Percentiles rank a stretch among this genome's conserved stretches.
These are phyloP conservation scores for Cephalotrichum gorgonifer DNA, from an alignment of 2,329 filamentous ascomycete genomes.

Conservation along the genomic window DNA sequence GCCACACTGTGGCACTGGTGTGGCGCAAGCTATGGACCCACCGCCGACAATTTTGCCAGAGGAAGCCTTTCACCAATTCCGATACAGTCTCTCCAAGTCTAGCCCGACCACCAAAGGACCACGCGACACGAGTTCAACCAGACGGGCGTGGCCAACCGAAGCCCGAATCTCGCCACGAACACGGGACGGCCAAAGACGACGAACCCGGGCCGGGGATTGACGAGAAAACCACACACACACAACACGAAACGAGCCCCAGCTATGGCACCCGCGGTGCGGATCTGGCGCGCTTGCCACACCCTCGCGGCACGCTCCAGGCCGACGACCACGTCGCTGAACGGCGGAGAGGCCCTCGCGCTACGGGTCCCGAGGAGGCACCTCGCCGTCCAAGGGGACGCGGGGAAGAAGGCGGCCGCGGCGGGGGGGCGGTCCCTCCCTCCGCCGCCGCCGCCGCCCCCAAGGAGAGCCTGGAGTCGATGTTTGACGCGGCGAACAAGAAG, in stretches of 20 bases:
- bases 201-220: not conserved
- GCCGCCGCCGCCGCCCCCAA: too few species aligned
- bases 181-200: too few species aligned
- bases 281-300: slow-evolving; percentile 32
- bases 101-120: not conserved
- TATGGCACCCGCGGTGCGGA: slow-evolving; percentile 48
- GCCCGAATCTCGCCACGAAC: not conserved
- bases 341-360: slow-evolving; percentile 14
- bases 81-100: not conserved
- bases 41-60: slow-evolving; percentile 4
- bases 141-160: not conserved
- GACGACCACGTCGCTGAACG: slow-evolving; percentile 12
- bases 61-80: not conserved
- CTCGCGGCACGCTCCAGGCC: slow-evolving; percentile 27
- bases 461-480: slow-evolving; percentile 7
- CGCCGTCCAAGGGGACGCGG: slow-evolving; percentile 15
- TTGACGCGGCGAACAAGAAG: slow-evolving; percentile 7
- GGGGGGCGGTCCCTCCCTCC: too few species aligned
- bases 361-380: slow-evolving; percentile 14
- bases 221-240: not conserved
- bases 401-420: not conserved
- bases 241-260: too few species aligned
- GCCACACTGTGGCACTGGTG: not conserved
- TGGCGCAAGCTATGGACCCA: not conserved
- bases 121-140: not conserved